Evolutionary conservation across 2,329 filamentous ascomycete species (phyloP), one percentile per base, ranked within the genome.

Genomic region (Lizonia empirigonia): DNA sequence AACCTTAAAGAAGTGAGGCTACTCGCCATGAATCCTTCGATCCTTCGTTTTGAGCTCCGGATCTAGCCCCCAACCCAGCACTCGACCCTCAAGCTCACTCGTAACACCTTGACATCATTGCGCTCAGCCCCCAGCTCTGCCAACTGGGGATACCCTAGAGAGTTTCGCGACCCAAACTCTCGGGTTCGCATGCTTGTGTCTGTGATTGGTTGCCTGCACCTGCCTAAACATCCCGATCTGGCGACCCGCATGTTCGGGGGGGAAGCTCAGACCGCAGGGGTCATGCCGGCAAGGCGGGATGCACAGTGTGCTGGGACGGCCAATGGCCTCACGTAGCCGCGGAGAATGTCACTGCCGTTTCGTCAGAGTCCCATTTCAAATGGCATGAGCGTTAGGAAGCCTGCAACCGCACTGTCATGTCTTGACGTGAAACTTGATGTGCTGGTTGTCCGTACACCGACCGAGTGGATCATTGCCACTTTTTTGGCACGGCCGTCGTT

Each of bases 1-100:
- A 39, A 44, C 58, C 53, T 50, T 35, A 35, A 36, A 26, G 19
- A 53, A 58, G 44, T 56, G 55, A 63, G 51, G 59, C 59, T 56
- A 53, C 46, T 40, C 24, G 40, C 49, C 42, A 27, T 52, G 32
- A 15, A 24, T 45, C 47, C 56, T 45, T 51, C 49, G 40, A 46
- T 35, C 30, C 35, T 48, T 39, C 40, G 22, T 41, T 34, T 27
- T 26, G 12, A 46, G 22, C 5, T n/a, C 13, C 15, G 42, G 35
- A 16, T 20, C 20, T 39, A 34, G 42, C 46, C 30, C 41, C 38
- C 46, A 37, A 50, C 37, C 23, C 39, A 46, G 38, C 24, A n/a
- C 23, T 30, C 16, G 44, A 36, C 33, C 39, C 23, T 36, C 50
- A 32, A 52, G 40, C 45, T 60, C 42, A 40, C 39, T 50, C 44